Base-by-base conservation (phyloP, 148 eudicot species). In the Rhododendron kiyosumense region DNA sequence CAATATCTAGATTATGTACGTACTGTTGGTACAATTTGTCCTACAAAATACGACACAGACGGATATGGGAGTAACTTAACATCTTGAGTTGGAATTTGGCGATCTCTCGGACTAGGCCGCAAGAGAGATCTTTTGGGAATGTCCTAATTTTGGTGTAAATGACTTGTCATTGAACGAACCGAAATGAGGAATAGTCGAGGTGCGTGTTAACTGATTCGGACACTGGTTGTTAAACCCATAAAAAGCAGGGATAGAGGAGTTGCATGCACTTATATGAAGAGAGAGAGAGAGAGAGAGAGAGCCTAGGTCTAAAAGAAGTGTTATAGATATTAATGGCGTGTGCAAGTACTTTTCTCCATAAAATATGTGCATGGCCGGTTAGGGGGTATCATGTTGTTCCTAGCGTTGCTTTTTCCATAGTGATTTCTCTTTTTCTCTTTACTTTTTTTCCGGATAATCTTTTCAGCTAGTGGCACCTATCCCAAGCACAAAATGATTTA, bases 91-190 rank as follows among this genome's bases (percentile, higher is more conserved):
- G 13, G 57, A 51, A 14, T 51, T 12, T 51, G 17, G 57, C 18
- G 17, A 54, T 54, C 22, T 54, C 3, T 49, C 0, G 13, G 61
- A 1, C 20, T 17, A 54, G 22, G 61, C 22, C 0, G 22, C 61
- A 15, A 15, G 61, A 14, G 57, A 54, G 61, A 54, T 17, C 20
- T 49, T 2, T 46, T 1, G 12, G 2, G 2, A 46, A 46, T 46
- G 0, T 46, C 0, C 0, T 8, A 9, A 7, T 9, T 0, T 0
- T 2, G 1, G 11, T 2, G 0, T 46, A 2, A 2, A 46, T 8
- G 49, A 46, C 2, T 8, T 46, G 48, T 9, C 0, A 1, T 49
- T 49, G 52, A 2, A 49, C 54, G 3, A 0, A 49, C 0, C 0
- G 0, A 0, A 2, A 49, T 12, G 0, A 0, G 3, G 54, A 12